Conservation (phyloP, 163 green algal genomes). For the Volvox carteri region DNA sequence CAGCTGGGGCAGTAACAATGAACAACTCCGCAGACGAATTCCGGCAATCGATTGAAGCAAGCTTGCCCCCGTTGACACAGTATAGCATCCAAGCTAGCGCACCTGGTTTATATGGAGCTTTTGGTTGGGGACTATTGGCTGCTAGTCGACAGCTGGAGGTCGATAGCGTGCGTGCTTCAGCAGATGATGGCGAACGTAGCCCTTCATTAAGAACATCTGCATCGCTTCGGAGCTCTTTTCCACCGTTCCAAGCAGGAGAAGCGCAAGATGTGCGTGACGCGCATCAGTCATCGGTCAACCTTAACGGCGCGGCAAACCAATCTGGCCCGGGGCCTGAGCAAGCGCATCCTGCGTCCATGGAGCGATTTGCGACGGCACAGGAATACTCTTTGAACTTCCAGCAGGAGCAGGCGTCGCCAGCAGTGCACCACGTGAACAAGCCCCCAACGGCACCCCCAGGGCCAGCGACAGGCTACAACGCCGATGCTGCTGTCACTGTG, state of each 20-base stretch:
- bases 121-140: conserved; percentile 34
- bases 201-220: conserved; percentile 33
- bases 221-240: conserved; percentile 39
- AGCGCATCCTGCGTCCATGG: neutral
- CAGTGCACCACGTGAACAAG: neutral
- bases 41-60: conserved; percentile 41
- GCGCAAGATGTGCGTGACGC: neutral
- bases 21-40: conserved; percentile 24
- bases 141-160: neutral
- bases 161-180: conserved; percentile 27
- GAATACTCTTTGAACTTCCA: neutral
- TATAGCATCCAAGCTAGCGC: conserved; percentile 38
- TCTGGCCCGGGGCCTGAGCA: neutral
- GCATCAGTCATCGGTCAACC: neutral
- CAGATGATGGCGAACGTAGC: neutral
- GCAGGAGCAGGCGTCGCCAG: neutral
- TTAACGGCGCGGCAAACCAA: neutral
- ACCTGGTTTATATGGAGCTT: conserved; percentile 36
- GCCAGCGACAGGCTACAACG: neutral
- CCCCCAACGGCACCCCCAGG: neutral
- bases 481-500: neutral
- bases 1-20: neutral
- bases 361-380: neutral
- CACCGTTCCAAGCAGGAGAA: neutral
- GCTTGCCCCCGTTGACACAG: conserved; percentile 42